Percentiles rank a stretch among this genome's conserved stretches.
Conservation (phyloP, 1,139 yeast genomes). For the Scheffersomyces segobiensis region DNA sequence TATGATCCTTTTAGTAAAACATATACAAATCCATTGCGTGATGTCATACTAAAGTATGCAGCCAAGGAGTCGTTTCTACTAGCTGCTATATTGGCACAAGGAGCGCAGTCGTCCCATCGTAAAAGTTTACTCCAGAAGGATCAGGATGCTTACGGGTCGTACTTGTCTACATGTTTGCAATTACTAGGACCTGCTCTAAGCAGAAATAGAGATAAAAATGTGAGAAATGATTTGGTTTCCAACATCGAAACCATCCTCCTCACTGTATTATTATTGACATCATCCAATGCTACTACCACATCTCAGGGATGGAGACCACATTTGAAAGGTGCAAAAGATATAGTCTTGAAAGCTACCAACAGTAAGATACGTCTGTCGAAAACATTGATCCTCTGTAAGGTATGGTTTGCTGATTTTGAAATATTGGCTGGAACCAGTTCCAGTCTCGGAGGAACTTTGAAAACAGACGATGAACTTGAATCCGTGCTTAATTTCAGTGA, state of each 20-base stretch:
- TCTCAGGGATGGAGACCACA: slow-evolving; percentile 79
- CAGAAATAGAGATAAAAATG: slow-evolving; percentile 23
- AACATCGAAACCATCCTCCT: slow-evolving; percentile 68
- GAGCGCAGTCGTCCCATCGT: slow-evolving; percentile 58
- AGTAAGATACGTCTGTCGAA: slow-evolving; percentile 30
- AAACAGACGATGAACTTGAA: slow-evolving; percentile 51
- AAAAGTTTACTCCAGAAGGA: slow-evolving; percentile 49
- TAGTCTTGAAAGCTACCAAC: slow-evolving; percentile 49
- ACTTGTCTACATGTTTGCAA: slow-evolving; percentile 61
- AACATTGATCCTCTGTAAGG: slow-evolving; percentile 59
- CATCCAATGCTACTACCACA: slow-evolving; percentile 65
- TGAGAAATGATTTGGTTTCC: slow-evolving; percentile 36
- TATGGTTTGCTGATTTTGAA: slow-evolving; percentile 71
- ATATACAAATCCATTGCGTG: slow-evolving; percentile 61
- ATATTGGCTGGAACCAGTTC: slow-evolving; percentile 68
- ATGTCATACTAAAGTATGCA: slow-evolving; percentile 61
- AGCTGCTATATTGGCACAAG: slow-evolving; percentile 72
- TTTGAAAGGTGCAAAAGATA: slow-evolving; percentile 70
- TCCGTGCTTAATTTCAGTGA: slow-evolving; percentile 49
- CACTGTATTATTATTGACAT: slow-evolving; percentile 65
- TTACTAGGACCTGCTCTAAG: slow-evolving; percentile 49
- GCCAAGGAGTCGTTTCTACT: slow-evolving; percentile 59
- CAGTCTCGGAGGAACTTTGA: slow-evolving; percentile 65
- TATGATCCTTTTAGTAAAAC: slow-evolving; percentile 32
- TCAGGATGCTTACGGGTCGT: slow-evolving; percentile 64